Percentiles rank a stretch among this genome's conserved stretches.
Conservation (phyloP, 148 eudicot species). For the Heliamphora exappendiculata region DNA sequence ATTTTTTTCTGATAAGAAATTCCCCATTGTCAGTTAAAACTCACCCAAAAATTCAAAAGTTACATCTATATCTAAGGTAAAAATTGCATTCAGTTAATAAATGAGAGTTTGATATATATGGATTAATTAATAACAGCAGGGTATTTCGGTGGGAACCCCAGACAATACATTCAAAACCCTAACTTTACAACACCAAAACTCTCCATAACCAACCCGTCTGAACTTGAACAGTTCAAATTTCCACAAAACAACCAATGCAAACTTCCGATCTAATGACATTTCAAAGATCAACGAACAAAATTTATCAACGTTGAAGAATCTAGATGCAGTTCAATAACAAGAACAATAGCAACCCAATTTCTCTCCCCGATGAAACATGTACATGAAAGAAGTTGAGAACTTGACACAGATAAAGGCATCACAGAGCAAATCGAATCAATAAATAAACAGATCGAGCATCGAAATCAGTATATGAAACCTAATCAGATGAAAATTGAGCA, state of each 20-base stretch:
- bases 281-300: background rate
- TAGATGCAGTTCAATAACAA: background rate
- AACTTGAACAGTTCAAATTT: background rate
- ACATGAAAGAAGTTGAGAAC: background rate
- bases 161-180: background rate
- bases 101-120: background rate
- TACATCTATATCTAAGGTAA: background rate
- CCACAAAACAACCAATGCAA: background rate
- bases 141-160: background rate
- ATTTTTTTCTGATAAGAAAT: no score
- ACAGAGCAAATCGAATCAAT: slow-evolving; percentile 1
- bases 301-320: background rate
- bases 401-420: background rate
- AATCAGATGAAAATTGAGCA: background rate
- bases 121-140: background rate
- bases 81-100: background rate
- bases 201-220: background rate
- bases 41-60: background rate
- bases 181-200: background rate
- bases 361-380: no score
- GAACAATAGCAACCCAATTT: background rate
- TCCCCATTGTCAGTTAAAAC: no score
- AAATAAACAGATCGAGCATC: background rate
- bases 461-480: background rate
- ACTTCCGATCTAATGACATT: slow-evolving; percentile 8